These are phyloP conservation scores for Spathaspora girioi DNA, from an alignment of 805 yeast species.

Conservation along the genomic window DNA sequence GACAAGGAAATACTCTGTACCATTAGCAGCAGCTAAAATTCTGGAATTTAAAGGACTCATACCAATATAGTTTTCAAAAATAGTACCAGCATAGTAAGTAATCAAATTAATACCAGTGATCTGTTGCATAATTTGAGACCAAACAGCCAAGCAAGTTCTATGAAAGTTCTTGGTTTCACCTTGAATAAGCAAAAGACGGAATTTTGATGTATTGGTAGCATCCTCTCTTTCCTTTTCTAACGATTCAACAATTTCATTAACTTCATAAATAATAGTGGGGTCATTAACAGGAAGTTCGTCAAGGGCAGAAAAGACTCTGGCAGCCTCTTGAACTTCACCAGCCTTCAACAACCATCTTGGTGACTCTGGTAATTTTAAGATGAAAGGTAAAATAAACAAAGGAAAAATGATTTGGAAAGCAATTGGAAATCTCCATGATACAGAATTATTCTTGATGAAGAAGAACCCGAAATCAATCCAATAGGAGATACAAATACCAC, in stretches of 20 bases:
- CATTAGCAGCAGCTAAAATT: constrained; percentile 62
- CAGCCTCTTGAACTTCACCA: constrained; percentile 32
- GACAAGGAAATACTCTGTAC: constrained; percentile 56
- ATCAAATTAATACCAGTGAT: constrained; percentile 89
- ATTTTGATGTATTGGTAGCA: constrained; percentile 38
- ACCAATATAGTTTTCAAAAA: constrained; percentile 51
- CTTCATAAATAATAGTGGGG: constrained; percentile 41
- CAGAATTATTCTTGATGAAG: constrained; percentile 43
- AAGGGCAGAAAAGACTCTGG: constrained; percentile 35
- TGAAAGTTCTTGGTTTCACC: constrained; percentile 61
- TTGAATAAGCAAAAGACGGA: constrained; percentile 30
- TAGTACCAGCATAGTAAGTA: constrained; percentile 84
- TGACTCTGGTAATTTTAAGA: constrained; percentile 57
- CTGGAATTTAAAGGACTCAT: constrained; percentile 34
- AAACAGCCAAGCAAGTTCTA: constrained; percentile 59
- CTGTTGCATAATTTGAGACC: constrained; percentile 81
- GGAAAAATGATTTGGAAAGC: constrained; percentile 64
- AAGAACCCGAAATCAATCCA: constrained; percentile 67
- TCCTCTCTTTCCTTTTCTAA: constrained; percentile 24
- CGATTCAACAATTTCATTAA: constrained; percentile 45
- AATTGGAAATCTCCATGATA: constrained; percentile 45
- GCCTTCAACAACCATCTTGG: constrained; percentile 68
- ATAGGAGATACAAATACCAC: constrained; percentile 66
- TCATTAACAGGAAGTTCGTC: constrained; percentile 33
- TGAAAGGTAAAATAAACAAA: constrained; percentile 34